Base-by-base conservation (phyloP, 208 protist genomes). In the Phytomonas francai region DNA sequence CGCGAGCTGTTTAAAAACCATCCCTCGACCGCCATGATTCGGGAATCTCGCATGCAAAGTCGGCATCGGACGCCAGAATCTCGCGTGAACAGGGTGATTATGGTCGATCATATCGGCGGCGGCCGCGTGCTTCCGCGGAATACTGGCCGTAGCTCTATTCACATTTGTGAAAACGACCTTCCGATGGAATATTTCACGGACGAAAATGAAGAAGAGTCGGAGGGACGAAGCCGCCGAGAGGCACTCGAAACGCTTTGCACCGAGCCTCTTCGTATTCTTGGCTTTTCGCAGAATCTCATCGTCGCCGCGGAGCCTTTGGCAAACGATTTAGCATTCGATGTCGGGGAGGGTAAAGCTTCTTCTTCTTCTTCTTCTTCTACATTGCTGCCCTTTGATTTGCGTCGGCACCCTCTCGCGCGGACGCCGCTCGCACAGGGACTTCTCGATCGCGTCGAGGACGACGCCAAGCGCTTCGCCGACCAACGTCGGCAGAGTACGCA, bases 351-450 rank as follows among this genome's bases (percentile, higher is more conserved):
- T n/a, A n/a, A n/a, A n/a, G n/a, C n/a, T n/a, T n/a, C 61, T 12
- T 25, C 42, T 29, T 51, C 34, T n/a, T 19, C 56, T 14, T 7
- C 39, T 59, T 56, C 70, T 11, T n/a, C 16, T 5, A 63, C 73
- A 8, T 57, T 65, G 66, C 76, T 97, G 56, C 91, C 89, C n/a
- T 96, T 95, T 63, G 77, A 92, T 54, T 68, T 92, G 0, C 73
- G 63, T 0, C 16, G 58, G 39, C 83, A 89, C 73, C 70, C 73
- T 6, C 71, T 76, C 42, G 73, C 81, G 16, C 67, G 68, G 36
- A 71, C 85, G 1, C 83, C 78, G 8, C 73, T 97, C 36, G 85
- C 83, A 34, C 65, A 82, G 61, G 77, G 80, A 67, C 91, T 97
- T 87, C 80, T 94, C 59, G 71, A 80, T 34, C 79, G 91, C 2